A percentile compares a stretch with the other conserved stretches of the same genome.
Conservation (phyloP, 129 eudicot genomes). For the Ambrosia artemisiifolia region DNA sequence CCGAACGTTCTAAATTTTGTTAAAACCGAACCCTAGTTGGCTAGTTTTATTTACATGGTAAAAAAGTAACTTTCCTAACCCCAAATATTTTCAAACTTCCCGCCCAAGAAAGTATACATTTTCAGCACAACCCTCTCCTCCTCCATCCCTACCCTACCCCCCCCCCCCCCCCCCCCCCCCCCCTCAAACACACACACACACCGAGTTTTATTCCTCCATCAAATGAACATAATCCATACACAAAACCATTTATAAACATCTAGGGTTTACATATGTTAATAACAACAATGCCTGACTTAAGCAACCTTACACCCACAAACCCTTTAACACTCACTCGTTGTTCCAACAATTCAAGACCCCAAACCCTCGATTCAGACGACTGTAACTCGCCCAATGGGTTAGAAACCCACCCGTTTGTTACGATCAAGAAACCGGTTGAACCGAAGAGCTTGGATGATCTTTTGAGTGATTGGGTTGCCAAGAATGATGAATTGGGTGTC, state of each 20-base stretch:
- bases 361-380: background rate
- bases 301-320: slow-evolving; percentile 20
- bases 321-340: slow-evolving; percentile 19
- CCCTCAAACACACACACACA: background rate
- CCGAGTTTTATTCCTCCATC: background rate
- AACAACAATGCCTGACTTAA: slow-evolving; percentile 33
- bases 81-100: slow-evolving; percentile 30
- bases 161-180: background rate
- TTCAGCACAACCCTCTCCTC: background rate
- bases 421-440: slow-evolving; percentile 16
- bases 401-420: slow-evolving; percentile 7
- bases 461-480: slow-evolving; percentile 39
- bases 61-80: background rate
- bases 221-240: background rate
- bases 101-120: slow-evolving; percentile 19
- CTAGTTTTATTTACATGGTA: too few relatives aligned
- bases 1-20: too few relatives aligned
- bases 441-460: slow-evolving; percentile 41
- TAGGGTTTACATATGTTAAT: slow-evolving; percentile 22
- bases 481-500: slow-evolving; percentile 36
- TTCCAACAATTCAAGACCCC: slow-evolving; percentile 8
- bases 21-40: too few relatives aligned
- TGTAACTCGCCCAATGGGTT: background rate
- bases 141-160: background rate
- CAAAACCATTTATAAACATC: background rate